Conservation (phyloP, 176 grass and related monocot species). For the Oryza longistaminata region DNA sequence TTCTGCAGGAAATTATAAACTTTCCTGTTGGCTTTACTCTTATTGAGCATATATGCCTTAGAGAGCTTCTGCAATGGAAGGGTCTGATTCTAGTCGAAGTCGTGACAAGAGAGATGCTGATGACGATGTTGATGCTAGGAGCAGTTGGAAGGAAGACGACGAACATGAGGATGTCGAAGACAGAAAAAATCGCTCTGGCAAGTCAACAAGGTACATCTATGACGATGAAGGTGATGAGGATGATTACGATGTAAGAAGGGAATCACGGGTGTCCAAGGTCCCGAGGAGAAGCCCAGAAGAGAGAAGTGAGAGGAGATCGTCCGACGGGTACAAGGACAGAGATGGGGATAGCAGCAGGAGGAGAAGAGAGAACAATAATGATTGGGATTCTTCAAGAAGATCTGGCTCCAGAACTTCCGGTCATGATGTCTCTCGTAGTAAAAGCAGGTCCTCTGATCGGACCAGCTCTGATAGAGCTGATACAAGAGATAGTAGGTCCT, state of each 20-base stretch:
- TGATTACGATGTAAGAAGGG: slow-evolving; percentile 33
- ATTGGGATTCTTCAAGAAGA: slow-evolving; percentile 52
- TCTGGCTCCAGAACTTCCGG: slow-evolving; percentile 35
- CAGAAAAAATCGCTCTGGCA: slow-evolving; percentile 42
- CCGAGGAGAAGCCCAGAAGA: slow-evolving; percentile 53
- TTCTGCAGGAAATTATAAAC: background rate
- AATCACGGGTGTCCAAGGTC: slow-evolving; percentile 38
- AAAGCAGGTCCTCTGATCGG: slow-evolving; percentile 39
- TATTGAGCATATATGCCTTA: background rate
- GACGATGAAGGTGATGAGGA: slow-evolving; percentile 44
- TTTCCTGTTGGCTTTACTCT: background rate
- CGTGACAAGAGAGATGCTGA: slow-evolving; percentile 51
- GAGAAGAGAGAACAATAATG: slow-evolving; percentile 46
- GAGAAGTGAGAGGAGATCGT: slow-evolving; percentile 38
- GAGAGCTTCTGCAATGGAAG: slow-evolving; percentile 28
- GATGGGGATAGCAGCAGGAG: slow-evolving; percentile 40
- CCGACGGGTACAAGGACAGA: slow-evolving; percentile 40
- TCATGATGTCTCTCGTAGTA: slow-evolving; percentile 23
- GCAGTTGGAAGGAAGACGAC: slow-evolving; percentile 38
- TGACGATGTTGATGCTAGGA: slow-evolving; percentile 33
- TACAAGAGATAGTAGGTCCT: slow-evolving; percentile 35
- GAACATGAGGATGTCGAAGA: slow-evolving; percentile 35
- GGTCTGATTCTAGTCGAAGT: slow-evolving; percentile 36
- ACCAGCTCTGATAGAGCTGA: slow-evolving; percentile 36
- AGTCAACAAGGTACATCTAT: slow-evolving; percentile 43